Conservation (phyloP, 2,329 filamentous ascomycete genomes). For the Colletotrichum simmondsii region DNA sequence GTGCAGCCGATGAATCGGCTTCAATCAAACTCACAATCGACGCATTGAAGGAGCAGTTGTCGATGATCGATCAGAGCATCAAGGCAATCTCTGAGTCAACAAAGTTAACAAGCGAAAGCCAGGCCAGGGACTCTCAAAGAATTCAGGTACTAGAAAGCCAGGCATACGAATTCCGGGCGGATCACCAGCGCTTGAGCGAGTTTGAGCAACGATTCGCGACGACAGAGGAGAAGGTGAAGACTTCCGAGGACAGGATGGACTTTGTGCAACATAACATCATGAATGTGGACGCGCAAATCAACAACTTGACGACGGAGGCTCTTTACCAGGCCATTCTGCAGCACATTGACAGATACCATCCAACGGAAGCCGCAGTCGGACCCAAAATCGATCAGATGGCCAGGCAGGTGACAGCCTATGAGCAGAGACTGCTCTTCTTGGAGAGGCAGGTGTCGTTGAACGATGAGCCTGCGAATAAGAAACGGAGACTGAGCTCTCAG, state of each 20-base stretch:
- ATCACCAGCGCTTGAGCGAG: neutral
- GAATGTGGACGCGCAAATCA: constrained; percentile 58
- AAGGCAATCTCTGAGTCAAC: constrained; percentile 6
- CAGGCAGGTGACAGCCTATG: constrained; percentile 20
- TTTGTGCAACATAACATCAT: constrained; percentile 47
- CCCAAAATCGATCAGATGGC: constrained; percentile 12
- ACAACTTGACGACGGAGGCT: constrained; percentile 57
- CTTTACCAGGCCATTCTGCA: constrained; percentile 53
- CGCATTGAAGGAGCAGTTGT: constrained; percentile 14
- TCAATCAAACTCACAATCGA: neutral
- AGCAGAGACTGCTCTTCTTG: constrained; percentile 6
- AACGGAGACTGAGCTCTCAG: constrained; percentile 8
- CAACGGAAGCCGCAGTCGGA: constrained; percentile 3
- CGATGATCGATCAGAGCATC: constrained; percentile 23
- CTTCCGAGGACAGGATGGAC: constrained; percentile 40
- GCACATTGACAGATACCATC: constrained; percentile 43
- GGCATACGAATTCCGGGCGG: neutral
- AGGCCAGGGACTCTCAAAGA: neutral
- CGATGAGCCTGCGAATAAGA: constrained; percentile 23
- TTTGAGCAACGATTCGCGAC: constrained; percentile 37
- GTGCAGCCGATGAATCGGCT: neutral
- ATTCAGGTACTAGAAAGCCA: neutral
- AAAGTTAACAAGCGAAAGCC: neutral
- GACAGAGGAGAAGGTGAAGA: neutral
- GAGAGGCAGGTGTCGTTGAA: neutral